Evolutionary conservation across 306 rosid species (phyloP).

Genomic region (Cucurbita maxima): DNA sequence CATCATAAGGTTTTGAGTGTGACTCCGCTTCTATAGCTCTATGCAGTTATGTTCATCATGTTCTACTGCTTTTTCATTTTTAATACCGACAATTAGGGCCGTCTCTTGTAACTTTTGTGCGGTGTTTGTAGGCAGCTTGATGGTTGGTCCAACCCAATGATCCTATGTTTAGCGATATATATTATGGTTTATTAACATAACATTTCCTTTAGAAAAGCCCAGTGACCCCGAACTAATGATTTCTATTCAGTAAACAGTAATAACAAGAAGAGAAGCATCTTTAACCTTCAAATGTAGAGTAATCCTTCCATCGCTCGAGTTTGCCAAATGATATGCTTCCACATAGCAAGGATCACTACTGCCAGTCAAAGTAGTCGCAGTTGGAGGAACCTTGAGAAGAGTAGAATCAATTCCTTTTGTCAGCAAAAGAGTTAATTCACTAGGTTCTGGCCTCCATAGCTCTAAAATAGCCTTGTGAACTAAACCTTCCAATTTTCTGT

Average conservation of each 20-base stretch:
- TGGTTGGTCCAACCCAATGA: background rate
- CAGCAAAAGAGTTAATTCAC: conserved; percentile 78
- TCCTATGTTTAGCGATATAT: background rate
- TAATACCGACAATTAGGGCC: background rate
- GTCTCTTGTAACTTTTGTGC: background rate
- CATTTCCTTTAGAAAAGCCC: background rate
- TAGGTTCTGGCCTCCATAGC: conserved; percentile 96
- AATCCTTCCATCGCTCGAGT: conserved; percentile 79
- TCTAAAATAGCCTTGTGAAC: conserved; percentile 98
- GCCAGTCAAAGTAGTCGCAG: conserved; percentile 86
- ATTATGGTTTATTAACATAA: background rate
- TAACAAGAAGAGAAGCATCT: background rate
- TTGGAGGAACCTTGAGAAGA: conserved; percentile 88
- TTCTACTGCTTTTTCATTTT: background rate
- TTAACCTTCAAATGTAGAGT: conserved; percentile 88
- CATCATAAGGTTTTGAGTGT: background rate
- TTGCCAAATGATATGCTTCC: conserved; percentile 95
- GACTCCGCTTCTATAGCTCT: background rate
- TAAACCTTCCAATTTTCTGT: conserved; percentile 90
- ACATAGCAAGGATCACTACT: conserved; percentile 98
- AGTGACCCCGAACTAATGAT: background rate
- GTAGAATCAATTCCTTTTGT: conserved; percentile 84
- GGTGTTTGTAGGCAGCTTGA: background rate
- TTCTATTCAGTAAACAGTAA: background rate
- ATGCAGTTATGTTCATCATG: background rate